Base-by-base conservation (phyloP, 2,329 filamentous ascomycete species). In the Aureobasidium sp. region DNA sequence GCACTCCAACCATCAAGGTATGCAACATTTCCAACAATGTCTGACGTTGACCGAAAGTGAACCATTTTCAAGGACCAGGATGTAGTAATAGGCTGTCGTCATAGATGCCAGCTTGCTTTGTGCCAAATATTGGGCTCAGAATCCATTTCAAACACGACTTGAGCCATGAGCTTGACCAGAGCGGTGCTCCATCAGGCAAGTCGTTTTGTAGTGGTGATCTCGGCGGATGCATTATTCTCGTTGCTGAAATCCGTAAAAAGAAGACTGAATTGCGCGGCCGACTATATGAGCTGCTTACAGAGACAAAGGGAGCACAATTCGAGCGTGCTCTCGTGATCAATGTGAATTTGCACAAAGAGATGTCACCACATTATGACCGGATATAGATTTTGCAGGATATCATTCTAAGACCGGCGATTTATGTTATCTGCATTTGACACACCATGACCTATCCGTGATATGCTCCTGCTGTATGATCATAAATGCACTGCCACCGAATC, bases 161-260 rank as follows among this genome's bases (percentile, higher is more conserved):
- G 39, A 57, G 13, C 53, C 53, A 57, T 8, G 52, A 29, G 5
- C 37, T 56, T 32, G 52, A 44, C 1, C 23, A 26, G 7, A 34
- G 36, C 26, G 17, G 8, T 17, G n/a, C 7, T 10, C 26, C 34
- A 5, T 46, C 53, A 9, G 53, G 53, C 29, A 57, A 46, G n/a
- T 57, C 53, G 29, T 57, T 39, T 17, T 46, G 53, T 23, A 57
- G 26, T 20, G 37, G 13, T 12, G 53, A 57, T 15, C 27, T n/a
- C 9, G 53, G 41, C 26, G 53, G 53, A 57, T 57, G 53, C 53
- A 57, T 57, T 29, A 15, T 55, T 46, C 27, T 55, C 20, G 23
- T 5, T 3, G 4, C 13, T 29, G 8, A 27, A 23, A 12, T 52
- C 50, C 13, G 13, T 12, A 17, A 5, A 29, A 8, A 15, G 20